Conservation (phyloP, 148 eudicot species). For the Amaranthus hypochondriacus region DNA sequence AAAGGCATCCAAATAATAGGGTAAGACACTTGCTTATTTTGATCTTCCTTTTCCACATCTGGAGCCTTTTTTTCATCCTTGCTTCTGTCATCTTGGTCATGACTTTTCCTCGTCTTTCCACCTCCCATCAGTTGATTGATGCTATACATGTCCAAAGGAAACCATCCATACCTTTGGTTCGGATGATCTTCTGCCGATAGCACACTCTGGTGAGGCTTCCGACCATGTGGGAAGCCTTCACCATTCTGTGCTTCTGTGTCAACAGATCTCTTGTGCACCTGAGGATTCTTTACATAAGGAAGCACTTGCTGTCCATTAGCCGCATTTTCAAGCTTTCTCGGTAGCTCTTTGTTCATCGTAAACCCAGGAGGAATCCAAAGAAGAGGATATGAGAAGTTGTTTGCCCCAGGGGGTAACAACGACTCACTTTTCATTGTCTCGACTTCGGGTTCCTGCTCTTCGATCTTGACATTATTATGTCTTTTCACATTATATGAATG, state of each 20-base stretch:
- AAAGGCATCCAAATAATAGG: constrained; percentile 60
- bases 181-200: constrained; percentile 23
- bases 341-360: constrained; percentile 25
- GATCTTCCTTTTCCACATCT: constrained; percentile 23
- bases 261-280: background rate
- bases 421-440: constrained; percentile 29
- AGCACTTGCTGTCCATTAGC: background rate
- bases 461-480: constrained; percentile 39
- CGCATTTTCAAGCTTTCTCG: constrained; percentile 9
- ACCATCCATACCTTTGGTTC: constrained; percentile 28
- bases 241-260: constrained; percentile 11
- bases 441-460: constrained; percentile 41
- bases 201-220: constrained; percentile 10
- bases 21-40: constrained; percentile 28
- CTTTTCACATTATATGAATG: constrained; percentile 33
- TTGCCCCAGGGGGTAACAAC: constrained; percentile 32
- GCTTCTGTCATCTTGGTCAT: constrained; percentile 14
- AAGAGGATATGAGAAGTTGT: constrained; percentile 32
- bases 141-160: constrained; percentile 35
- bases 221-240: constrained; percentile 7
- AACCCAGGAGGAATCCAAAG: constrained; percentile 48
- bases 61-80: constrained; percentile 23
- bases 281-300: constrained; percentile 2
- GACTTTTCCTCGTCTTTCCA: constrained; percentile 25
- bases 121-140: constrained; percentile 27